Percentiles rank a stretch among this genome's conserved stretches.
phyloP scores from a whole-genome alignment of 1,284 basidiomycete species.

The Rhodofomes roseus region DNA sequence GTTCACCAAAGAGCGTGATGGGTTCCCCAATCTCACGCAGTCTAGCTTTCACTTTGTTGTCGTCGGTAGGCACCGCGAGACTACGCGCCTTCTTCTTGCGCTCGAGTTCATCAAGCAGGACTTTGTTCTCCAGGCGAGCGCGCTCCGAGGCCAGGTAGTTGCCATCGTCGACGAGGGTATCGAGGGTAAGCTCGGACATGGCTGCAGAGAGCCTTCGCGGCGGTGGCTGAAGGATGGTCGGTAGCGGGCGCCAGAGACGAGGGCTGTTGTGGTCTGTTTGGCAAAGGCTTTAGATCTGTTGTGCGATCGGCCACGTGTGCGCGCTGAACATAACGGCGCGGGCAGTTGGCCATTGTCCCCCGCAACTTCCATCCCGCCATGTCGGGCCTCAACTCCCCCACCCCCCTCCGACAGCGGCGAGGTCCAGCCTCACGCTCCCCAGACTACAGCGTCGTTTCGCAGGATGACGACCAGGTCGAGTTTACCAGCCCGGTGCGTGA shows the following conservation, averaged over 20 bases:
- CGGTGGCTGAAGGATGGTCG: background rate
- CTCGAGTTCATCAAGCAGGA: constrained; percentile 88
- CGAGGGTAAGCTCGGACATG: constrained; percentile 72
- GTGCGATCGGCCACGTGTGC: constrained; percentile 1
- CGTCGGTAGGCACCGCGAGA: constrained; percentile 96
- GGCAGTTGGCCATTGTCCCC: background rate
- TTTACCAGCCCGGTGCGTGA: constrained; percentile 26
- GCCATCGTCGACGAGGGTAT: constrained; percentile 72
- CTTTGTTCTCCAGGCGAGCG: constrained; percentile 73
- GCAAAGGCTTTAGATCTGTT: constrained; percentile 12
- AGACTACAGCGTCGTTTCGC: constrained; percentile 6
- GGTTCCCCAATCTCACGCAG: constrained; percentile 94
- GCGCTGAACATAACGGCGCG: background rate
- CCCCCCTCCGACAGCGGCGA: background rate
- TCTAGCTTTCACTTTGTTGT: constrained; percentile 84
- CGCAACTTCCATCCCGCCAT: constrained; percentile 2
- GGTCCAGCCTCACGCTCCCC: background rate
- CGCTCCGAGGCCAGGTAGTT: constrained; percentile 69
- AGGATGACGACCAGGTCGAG: constrained; percentile 22
- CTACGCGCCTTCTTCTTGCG: constrained; percentile 91
- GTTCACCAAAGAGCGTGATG: constrained; percentile 96
- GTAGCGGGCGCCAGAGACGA: background rate
- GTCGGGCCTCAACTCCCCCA: constrained; percentile 5
- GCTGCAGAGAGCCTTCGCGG: constrained; percentile 5
- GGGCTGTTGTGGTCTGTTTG: constrained; percentile 10